A percentile compares a stretch with the other conserved stretches of the same genome.
Evolutionary conservation across 306 rosid genomes (phyloP).

Genomic region (Arachis hypogaea): DNA sequence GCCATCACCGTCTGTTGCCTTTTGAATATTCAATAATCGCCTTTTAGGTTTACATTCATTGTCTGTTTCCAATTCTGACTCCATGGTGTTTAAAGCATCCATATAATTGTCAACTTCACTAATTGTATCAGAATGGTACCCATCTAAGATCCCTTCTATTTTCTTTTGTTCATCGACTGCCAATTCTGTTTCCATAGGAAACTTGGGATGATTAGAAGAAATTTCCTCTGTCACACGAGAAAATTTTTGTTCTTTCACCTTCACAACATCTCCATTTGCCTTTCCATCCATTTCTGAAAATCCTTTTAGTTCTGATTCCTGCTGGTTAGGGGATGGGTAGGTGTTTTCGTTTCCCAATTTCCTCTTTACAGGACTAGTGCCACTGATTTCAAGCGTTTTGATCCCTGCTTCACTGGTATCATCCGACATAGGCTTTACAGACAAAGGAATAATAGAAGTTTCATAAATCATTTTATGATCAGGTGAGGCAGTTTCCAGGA

Average conservation of each 20-base stretch:
- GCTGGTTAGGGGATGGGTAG: slow-evolving; percentile 57
- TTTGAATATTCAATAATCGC: slow-evolving; percentile 46
- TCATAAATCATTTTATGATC: slow-evolving; percentile 69
- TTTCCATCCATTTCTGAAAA: slow-evolving; percentile 41
- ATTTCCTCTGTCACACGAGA: slow-evolving; percentile 46
- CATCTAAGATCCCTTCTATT: slow-evolving; percentile 53
- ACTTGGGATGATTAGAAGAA: slow-evolving; percentile 45
- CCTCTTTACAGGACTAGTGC: slow-evolving; percentile 61
- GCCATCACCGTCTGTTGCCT: slow-evolving; percentile 47
- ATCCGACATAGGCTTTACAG: slow-evolving; percentile 47
- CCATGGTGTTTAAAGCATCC: slow-evolving; percentile 92
- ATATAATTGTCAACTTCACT: slow-evolving; percentile 89
- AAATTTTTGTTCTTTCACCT: slow-evolving; percentile 56
- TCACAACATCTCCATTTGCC: slow-evolving; percentile 47
- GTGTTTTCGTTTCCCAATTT: slow-evolving; percentile 52
- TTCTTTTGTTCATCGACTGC: slow-evolving; percentile 55
- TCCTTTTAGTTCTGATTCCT: slow-evolving; percentile 49
- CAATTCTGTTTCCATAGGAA: slow-evolving; percentile 50
- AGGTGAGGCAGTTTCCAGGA: slow-evolving; percentile 73
- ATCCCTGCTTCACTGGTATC: slow-evolving; percentile 63
- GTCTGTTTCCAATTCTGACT: slow-evolving; percentile 86
- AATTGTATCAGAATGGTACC: slow-evolving; percentile 65
- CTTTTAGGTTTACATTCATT: slow-evolving; percentile 63
- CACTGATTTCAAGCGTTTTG: slow-evolving; percentile 78
- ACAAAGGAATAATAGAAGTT: slow-evolving; percentile 59